Evolutionary conservation across 257 asterid genomes (phyloP).

Genomic region (Solanum ahanhuiri): DNA sequence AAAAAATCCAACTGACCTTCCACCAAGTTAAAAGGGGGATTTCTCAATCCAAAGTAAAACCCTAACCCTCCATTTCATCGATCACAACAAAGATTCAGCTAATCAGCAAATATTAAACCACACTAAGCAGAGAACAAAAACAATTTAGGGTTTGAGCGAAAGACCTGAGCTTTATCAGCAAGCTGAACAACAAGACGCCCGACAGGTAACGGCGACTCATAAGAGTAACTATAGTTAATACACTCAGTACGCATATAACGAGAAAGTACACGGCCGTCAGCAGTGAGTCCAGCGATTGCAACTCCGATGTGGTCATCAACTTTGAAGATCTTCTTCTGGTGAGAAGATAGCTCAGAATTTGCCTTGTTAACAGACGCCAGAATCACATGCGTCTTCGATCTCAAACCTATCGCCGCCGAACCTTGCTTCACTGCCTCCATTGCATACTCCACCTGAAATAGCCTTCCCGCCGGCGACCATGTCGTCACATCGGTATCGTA

Average conservation of each 20-base stretch:
- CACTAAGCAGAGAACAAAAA: not conserved
- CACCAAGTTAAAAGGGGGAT: not conserved
- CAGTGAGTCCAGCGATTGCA: conserved; percentile 96
- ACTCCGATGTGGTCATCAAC: conserved; percentile 98
- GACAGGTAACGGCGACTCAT: conserved; percentile 81
- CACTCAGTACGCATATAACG: conserved; percentile 94
- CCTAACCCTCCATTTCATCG: not conserved
- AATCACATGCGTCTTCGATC: conserved; percentile 92
- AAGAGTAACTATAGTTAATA: conserved; percentile 70
- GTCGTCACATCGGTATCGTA: conserved; percentile 98
- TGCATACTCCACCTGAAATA: conserved; percentile 92
- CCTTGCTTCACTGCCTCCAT: conserved; percentile 99
- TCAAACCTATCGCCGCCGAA: conserved; percentile 89
- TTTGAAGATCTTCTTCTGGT: conserved; percentile 99
- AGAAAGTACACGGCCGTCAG: conserved; percentile 95
- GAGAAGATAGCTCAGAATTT: conserved; percentile 85
- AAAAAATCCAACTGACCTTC: not conserved
- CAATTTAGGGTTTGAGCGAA: conserved; percentile 13
- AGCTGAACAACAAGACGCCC: conserved; percentile 97
- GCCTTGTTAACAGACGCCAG: conserved; percentile 87
- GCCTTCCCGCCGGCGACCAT: conserved; percentile 97
- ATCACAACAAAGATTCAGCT: not conserved
- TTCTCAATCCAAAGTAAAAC: not conserved
- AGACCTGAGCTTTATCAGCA: conserved; percentile 99
- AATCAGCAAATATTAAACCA: not conserved